Percentiles rank a stretch among this genome's conserved stretches.
These are phyloP conservation scores for Pestalotiopsis sp. DNA, from an alignment of 2,329 filamentous ascomycete genomes.

Conservation along the genomic window DNA sequence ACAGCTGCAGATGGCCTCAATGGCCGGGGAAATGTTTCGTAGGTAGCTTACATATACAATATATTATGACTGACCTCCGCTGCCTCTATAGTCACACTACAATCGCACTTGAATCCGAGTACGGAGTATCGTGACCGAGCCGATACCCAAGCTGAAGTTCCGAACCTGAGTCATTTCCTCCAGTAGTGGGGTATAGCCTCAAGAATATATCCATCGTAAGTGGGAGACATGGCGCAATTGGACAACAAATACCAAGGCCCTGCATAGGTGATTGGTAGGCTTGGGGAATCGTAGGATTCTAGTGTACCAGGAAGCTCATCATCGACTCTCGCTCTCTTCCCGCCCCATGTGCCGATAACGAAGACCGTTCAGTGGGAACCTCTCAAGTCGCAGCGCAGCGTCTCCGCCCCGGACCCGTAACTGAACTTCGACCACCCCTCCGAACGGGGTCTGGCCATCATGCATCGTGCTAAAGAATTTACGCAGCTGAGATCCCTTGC, in stretches of 20 bases:
- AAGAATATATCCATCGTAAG: constrained; percentile 3
- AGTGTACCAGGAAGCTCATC: not conserved
- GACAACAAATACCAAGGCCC: not conserved
- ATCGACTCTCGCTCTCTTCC: not conserved
- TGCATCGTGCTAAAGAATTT: not conserved
- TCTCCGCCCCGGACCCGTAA: not conserved
- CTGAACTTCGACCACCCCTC: not conserved
- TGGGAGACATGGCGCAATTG: not conserved
- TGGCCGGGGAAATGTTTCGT: not conserved
- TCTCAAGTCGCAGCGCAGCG: not conserved
- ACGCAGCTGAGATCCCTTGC: not conserved
- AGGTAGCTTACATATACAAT: not conserved
- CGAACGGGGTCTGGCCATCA: not conserved
- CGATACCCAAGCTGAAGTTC: not conserved
- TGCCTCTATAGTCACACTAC: not conserved
- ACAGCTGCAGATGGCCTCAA: not conserved
- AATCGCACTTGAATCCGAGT: not conserved
- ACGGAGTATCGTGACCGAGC: not conserved
- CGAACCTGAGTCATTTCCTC: not conserved
- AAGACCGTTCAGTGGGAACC: too few species aligned
- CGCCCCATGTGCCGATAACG: not conserved
- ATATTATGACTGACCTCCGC: not conserved
- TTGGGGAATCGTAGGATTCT: not conserved
- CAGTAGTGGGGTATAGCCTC: not conserved
- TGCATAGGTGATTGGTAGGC: not conserved